phyloP scores from a whole-genome alignment of 2,329 filamentous ascomycete genomes.

The Xylariaceae sp. region DNA sequence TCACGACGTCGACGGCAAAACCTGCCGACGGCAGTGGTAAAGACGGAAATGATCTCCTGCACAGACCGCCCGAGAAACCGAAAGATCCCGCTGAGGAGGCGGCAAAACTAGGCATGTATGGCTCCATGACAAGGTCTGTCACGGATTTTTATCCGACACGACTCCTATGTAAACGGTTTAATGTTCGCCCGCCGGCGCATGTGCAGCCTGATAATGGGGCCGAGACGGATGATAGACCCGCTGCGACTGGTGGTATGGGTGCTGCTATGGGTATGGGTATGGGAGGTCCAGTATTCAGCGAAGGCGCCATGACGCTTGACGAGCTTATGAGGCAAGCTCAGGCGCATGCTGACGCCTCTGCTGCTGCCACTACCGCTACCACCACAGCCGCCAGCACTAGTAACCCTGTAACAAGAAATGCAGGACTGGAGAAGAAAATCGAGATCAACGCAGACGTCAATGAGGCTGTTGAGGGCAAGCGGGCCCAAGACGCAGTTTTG shows the following conservation, averaged over 20 bases:
- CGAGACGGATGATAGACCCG: slow-evolving; percentile 19
- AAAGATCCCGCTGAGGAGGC: slow-evolving; percentile 79
- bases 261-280: slow-evolving; percentile 1
- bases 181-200: slow-evolving; percentile 70
- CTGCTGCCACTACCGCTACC: not conserved
- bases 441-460: slow-evolving; percentile 69
- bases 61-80: slow-evolving; percentile 50
- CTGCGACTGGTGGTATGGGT: not conserved
- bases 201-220: slow-evolving; percentile 51
- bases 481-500: slow-evolving; percentile 76
- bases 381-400: not conserved
- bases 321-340: slow-evolving; percentile 31
- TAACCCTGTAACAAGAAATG: not conserved
- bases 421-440: slow-evolving; percentile 10
- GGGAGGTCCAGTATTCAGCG: slow-evolving; percentile 1
- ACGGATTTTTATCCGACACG: slow-evolving; percentile 73
- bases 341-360: not conserved
- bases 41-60: slow-evolving; percentile 31
- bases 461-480: slow-evolving; percentile 67
- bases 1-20: slow-evolving; percentile 58
- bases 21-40: slow-evolving; percentile 28
- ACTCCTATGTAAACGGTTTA: slow-evolving; percentile 90
- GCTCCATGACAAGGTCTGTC: slow-evolving; percentile 70
- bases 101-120: slow-evolving; percentile 88
- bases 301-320: slow-evolving; percentile 31